phyloP scores from a whole-genome alignment of 352 stramenopile species.

The Pythium apleroticum region DNA sequence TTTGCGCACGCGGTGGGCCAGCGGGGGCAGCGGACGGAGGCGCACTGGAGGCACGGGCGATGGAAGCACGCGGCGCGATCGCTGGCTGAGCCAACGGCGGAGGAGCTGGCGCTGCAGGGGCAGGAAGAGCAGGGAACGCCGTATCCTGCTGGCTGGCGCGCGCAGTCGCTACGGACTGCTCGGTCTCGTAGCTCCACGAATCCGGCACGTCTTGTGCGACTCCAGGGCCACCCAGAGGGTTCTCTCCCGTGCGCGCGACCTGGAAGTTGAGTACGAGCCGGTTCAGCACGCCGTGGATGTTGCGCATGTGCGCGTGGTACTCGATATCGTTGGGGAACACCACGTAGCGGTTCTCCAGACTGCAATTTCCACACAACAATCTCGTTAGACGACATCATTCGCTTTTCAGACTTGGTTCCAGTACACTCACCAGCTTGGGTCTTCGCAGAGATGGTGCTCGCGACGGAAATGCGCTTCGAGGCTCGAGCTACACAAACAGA shows the following conservation, averaged over 20 bases:
- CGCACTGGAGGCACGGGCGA: conserved; percentile 25
- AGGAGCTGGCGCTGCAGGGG: conserved; percentile 36
- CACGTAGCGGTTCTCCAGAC: conserved; percentile 82
- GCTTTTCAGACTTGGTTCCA: neutral
- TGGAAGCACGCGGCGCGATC: conserved; percentile 30
- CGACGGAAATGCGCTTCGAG: conserved; percentile 83
- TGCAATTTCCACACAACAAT: conserved; percentile 14
- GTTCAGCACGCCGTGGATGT: conserved; percentile 70
- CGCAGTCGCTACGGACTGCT: conserved; percentile 29
- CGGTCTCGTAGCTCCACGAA: conserved; percentile 56
- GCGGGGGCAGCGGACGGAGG: conserved; percentile 19
- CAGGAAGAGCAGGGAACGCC: conserved; percentile 67
- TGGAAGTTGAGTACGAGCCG: conserved; percentile 77
- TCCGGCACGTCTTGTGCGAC: conserved; percentile 46
- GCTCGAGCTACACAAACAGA: conserved; percentile 46
- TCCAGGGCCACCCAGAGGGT: conserved; percentile 44
- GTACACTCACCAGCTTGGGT: conserved; percentile 60
- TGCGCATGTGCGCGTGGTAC: conserved; percentile 84
- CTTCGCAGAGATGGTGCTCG: conserved; percentile 86
- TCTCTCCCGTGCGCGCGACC: conserved; percentile 55
- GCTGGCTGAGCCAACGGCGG: conserved; percentile 42
- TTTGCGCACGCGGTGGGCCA: conserved; percentile 44
- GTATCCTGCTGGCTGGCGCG: conserved; percentile 37
- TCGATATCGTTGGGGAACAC: conserved; percentile 88
- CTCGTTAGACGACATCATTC: neutral